Evolutionary conservation across 805 yeast species (phyloP).

Genomic region (Ogataea neopini): DNA sequence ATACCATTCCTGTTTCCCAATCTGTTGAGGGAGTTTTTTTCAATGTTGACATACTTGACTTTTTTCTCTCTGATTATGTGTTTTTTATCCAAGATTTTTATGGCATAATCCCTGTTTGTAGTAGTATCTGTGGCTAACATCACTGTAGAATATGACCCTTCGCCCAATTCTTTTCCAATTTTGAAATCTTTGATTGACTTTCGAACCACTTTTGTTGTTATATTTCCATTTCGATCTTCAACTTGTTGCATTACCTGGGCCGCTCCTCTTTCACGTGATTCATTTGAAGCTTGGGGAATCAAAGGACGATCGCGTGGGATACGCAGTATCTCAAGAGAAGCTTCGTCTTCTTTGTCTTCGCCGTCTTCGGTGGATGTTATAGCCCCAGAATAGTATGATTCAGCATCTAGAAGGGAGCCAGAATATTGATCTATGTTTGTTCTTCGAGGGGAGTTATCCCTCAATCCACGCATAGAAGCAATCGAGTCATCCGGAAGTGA

Average conservation of each 20-base stretch:
- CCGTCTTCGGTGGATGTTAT: conserved; percentile 1
- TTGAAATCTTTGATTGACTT: conserved; percentile 78
- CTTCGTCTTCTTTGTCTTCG: neutral
- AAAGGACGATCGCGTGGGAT: conserved; percentile 4
- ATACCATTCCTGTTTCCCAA: conserved; percentile 62
- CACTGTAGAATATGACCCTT: conserved; percentile 95
- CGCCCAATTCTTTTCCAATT: conserved; percentile 86
- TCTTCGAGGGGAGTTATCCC: neutral
- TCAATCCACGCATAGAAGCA: conserved; percentile 4
- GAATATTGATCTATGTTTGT: neutral
- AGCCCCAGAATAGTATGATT: neutral
- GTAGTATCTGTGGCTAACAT: conserved; percentile 77
- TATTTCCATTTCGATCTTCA: conserved; percentile 48
- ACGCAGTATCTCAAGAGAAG: neutral
- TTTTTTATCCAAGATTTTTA: conserved; percentile 72
- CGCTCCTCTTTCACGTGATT: conserved; percentile 61
- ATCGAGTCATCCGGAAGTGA: conserved; percentile 2
- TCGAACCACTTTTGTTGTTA: conserved; percentile 49
- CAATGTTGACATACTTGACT: conserved; percentile 82
- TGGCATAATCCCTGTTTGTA: conserved; percentile 66
- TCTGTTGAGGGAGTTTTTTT: conserved; percentile 75
- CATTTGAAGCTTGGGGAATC: conserved; percentile 33
- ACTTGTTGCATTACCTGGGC: conserved; percentile 52
- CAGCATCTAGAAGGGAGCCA: neutral
- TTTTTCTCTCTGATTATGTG: conserved; percentile 81